These are phyloP conservation scores for Paragyromitra xinjiangensis DNA, from an alignment of 495 filamentous ascomycete genomes.

Conservation along the genomic window DNA sequence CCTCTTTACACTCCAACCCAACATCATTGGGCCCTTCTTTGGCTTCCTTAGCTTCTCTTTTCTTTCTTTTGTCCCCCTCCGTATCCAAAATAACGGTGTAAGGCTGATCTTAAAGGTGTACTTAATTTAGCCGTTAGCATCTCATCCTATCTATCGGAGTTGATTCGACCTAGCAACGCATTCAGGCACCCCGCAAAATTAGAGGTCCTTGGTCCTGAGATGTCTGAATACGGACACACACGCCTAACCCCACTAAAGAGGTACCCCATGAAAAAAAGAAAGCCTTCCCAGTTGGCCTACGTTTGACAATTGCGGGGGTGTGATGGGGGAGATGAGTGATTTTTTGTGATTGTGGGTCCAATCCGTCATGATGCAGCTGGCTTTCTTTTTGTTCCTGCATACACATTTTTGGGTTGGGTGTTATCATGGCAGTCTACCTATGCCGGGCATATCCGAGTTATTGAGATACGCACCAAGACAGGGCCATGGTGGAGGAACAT, in stretches of 20 bases:
- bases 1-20: neutral
- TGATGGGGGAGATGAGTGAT: slow-evolving; percentile 30
- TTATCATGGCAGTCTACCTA: neutral
- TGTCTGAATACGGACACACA: slow-evolving; percentile 8
- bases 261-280: neutral
- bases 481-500: neutral
- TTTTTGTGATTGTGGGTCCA: slow-evolving; percentile 5
- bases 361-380: neutral
- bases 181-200: slow-evolving; percentile 2
- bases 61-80: neutral
- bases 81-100: neutral
- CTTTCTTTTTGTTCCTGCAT: slow-evolving; percentile 9
- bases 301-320: neutral
- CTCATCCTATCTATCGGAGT: neutral
- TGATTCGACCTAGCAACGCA: neutral
- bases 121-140: slow-evolving; percentile 16
- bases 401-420: neutral
- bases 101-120: neutral
- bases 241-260: neutral
- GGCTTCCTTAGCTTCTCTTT: neutral
- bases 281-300: neutral
- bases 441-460: neutral
- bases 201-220: neutral
- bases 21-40: neutral
- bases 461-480: neutral